Conservation (phyloP, 352 stramenopile genomes). For the Thraustochytrium striatum region DNA sequence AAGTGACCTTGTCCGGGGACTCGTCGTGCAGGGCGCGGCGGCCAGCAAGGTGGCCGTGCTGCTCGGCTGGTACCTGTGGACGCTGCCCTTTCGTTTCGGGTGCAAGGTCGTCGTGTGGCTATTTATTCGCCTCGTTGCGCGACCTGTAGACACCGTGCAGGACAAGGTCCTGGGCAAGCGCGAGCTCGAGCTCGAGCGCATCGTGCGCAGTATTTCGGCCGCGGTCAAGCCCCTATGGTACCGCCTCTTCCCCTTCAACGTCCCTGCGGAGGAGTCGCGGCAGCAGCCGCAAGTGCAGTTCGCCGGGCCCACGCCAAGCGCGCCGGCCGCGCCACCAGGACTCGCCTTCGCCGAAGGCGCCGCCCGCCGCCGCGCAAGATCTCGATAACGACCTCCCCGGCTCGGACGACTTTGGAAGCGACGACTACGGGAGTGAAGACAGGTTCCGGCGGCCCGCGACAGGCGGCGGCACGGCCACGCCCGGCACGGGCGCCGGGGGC, state of each 20-base stretch:
- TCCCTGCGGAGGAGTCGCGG: neutral
- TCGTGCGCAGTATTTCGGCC: neutral
- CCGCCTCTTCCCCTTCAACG: conserved; percentile 29
- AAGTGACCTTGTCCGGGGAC: no score
- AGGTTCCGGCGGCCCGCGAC: neutral
- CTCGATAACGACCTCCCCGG: neutral
- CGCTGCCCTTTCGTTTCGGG: conserved; percentile 28
- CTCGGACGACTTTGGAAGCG: neutral
- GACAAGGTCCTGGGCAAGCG: conserved; percentile 7
- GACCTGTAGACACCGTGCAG: conserved; percentile 26
- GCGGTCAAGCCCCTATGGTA: conserved; percentile 5
- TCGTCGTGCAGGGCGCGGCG: no score
- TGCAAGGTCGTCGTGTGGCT: neutral
- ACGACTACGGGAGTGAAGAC: neutral
- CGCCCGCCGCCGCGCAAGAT: neutral
- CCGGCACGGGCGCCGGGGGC: neutral
- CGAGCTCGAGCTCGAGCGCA: neutral
- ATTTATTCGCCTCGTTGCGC: conserved; percentile 20
- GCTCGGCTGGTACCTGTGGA: conserved; percentile 37
- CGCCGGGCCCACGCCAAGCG: no score
- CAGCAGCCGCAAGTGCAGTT: neutral
- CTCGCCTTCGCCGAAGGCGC: neutral
- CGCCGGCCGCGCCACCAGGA: neutral
- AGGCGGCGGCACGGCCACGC: neutral
- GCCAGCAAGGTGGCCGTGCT: no score